Evolutionary conservation across 2,329 filamentous ascomycete genomes (phyloP).

Genomic region (Sporothrix globosa): DNA sequence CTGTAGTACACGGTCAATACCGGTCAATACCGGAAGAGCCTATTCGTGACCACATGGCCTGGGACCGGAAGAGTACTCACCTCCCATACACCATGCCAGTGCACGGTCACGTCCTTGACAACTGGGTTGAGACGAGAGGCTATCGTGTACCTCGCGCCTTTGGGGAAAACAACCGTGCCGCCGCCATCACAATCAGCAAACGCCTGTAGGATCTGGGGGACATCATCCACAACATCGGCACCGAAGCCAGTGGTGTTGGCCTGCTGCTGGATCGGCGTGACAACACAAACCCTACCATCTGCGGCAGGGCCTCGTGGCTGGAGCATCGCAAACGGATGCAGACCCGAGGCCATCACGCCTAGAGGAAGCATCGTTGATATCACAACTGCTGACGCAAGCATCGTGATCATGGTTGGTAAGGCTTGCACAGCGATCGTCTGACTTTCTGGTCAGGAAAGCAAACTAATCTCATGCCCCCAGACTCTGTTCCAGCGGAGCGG

Average conservation of each 20-base stretch:
- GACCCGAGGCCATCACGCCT: background rate
- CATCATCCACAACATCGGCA: conserved; percentile 35
- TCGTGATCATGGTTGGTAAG: background rate
- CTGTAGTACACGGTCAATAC: conserved; percentile 37
- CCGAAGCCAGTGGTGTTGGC: background rate
- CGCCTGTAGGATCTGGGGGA: conserved; percentile 40
- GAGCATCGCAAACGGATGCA: background rate
- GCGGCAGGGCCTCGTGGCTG: conserved; percentile 30
- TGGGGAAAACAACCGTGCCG: conserved; percentile 54
- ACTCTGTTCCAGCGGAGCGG: background rate
- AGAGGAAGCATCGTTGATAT: conserved; percentile 3
- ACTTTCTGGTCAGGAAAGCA: background rate
- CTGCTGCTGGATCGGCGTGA: conserved; percentile 35
- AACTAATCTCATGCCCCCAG: background rate
- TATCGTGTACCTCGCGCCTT: conserved; percentile 56
- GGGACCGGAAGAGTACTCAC: conserved; percentile 38
- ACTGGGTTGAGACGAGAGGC: conserved; percentile 53
- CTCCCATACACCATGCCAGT: conserved; percentile 58
- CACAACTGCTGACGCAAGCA: background rate
- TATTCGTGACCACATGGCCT: too few species aligned
- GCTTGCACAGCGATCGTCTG: background rate
- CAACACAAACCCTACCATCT: conserved; percentile 37
- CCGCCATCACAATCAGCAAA: conserved; percentile 39
- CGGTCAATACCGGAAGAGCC: background rate
- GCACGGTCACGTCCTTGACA: conserved; percentile 53